phyloP scores from a whole-genome alignment of 257 asterid genomes.

The Solanum microdontum region DNA sequence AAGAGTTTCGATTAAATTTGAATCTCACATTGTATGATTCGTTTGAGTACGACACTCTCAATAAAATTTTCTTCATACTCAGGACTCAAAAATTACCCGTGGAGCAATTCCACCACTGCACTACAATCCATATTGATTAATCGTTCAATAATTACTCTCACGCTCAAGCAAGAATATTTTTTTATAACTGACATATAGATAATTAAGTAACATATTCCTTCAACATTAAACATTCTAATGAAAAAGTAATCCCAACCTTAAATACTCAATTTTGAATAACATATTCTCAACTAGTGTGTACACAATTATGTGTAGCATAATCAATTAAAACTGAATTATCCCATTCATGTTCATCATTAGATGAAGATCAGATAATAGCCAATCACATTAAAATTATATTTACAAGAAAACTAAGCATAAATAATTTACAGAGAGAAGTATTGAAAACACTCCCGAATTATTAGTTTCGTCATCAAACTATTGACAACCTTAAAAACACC shows the following conservation, averaged over 20 bases:
- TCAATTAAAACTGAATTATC: background rate
- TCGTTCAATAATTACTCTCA: background rate
- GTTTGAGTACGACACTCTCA: too few species aligned
- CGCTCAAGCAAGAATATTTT: background rate
- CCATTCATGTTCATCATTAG: background rate
- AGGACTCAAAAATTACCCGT: too few species aligned
- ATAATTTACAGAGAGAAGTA: too few species aligned
- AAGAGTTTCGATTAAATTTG: too few species aligned
- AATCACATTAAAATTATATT: background rate
- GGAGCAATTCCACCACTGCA: too few species aligned
- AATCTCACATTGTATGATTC: too few species aligned
- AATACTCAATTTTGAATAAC: background rate
- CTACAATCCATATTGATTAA: too few species aligned
- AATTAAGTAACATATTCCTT: background rate
- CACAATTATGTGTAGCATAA: background rate
- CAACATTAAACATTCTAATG: background rate
- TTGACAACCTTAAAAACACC: fast-evolving
- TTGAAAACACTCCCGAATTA: too few species aligned
- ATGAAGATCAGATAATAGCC: background rate
- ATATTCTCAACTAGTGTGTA: background rate
- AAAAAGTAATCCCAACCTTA: background rate
- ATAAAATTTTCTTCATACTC: too few species aligned
- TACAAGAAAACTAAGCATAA: too few species aligned
- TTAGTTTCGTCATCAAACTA: too few species aligned
- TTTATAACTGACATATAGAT: background rate